These are phyloP conservation scores for Pyrenula aspistea DNA, from an alignment of 495 filamentous ascomycete species.

Conservation along the genomic window DNA sequence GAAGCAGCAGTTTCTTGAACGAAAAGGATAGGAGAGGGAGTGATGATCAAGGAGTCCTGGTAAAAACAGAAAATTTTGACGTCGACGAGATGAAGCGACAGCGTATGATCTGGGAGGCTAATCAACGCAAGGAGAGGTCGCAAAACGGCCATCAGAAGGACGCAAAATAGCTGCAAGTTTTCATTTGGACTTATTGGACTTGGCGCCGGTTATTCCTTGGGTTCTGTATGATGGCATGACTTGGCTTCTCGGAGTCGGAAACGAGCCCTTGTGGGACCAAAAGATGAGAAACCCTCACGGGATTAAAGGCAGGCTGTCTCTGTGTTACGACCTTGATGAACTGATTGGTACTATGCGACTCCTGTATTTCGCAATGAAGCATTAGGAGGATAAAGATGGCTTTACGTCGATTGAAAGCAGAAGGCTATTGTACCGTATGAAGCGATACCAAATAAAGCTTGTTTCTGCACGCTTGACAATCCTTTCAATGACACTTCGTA, in stretches of 20 bases:
- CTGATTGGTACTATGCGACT: background rate
- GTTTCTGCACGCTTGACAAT: too few species aligned
- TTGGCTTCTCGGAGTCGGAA: background rate
- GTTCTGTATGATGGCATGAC: background rate
- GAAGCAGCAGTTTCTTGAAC: constrained; percentile 26
- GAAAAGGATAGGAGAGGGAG: constrained; percentile 7
- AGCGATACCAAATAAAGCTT: too few species aligned
- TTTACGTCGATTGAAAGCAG: too few species aligned
- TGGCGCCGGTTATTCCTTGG: background rate
- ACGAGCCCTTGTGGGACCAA: background rate
- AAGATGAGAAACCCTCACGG: background rate
- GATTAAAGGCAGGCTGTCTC: background rate
- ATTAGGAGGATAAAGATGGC: too few species aligned
- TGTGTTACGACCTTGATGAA: background rate
- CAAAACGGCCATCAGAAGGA: background rate
- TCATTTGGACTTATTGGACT: background rate
- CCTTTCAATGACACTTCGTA: too few species aligned
- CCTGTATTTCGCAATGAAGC: too few species aligned
- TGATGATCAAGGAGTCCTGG: constrained; percentile 13
- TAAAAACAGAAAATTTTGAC: constrained; percentile 28
- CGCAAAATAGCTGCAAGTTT: background rate
- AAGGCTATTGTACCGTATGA: too few species aligned
- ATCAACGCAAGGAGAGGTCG: constrained; percentile 24
- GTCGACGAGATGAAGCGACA: constrained; percentile 35
- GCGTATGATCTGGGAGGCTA: constrained; percentile 36